Evolutionary conservation across 1,139 yeast genomes (phyloP), one percentile per base, ranked within the genome.

Genomic region (Kodamaea sp.): DNA sequence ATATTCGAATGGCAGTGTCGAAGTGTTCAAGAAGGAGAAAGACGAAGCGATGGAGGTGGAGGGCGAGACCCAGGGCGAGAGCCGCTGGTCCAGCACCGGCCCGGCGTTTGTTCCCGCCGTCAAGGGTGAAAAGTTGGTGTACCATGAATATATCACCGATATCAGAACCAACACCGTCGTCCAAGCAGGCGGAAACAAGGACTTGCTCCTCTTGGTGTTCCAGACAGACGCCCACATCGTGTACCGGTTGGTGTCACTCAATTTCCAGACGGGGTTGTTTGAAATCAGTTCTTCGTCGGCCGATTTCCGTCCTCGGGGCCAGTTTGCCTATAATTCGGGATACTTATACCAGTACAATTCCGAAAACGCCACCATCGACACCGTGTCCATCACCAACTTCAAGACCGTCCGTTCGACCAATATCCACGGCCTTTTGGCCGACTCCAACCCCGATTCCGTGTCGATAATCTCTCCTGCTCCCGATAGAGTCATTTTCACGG

Each of bases 401-500:
- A 49, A 55, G 28, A 31, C 34, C 11, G 41, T 46, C 15, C 48
- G 50, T 18, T 32, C 54, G 13, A 45, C 60, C 18, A 47, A 55
- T 16, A 53, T 66, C 25, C 40, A 43, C 4, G 28, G 51, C 3
- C 32, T 62, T 12, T 34, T 61, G 24, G 41, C 36, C 7, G 39
- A 39, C n/a, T 36, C 42, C 7, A 32, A 31, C 15, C 33, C 37
- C 15, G 31, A 35, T 8, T 31, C 35, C 20, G 38, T 53, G 6
- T 55, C 73, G 2, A 46, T 68, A 25, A 36, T 42, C 14, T 50
- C 71, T 9, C 71, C 73, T 4, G 64, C 77, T 26, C 57, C 68
- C 8, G 76, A 73, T 46, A 60, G 83, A 47, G 42, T 76, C 11
- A 50, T 76, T 10, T 42, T 76, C 9, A 59, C 76, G 1, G 57